Percentiles rank a stretch among this genome's conserved stretches.
Conservation (phyloP, 768 basidiomycete species). For the Lepiota venenata region DNA sequence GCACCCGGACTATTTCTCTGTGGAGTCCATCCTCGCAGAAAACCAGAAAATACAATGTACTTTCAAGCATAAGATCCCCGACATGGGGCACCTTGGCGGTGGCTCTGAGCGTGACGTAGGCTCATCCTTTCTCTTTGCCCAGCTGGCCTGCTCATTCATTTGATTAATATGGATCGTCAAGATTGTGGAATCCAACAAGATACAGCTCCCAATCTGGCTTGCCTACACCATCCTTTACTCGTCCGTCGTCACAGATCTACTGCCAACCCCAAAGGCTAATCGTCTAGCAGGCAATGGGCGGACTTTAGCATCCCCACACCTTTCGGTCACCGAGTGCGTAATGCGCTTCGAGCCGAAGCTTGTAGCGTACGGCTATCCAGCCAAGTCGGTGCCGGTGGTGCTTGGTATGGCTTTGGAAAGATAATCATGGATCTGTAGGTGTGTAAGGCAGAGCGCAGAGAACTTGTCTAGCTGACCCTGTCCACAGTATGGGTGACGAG, state of each 20-base stretch:
- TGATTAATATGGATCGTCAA: constrained; percentile 24
- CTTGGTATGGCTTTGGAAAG: constrained; percentile 93
- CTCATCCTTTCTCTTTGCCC: constrained; percentile 10
- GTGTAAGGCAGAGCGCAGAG: background rate
- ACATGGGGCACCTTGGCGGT: constrained; percentile 88
- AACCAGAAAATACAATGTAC: constrained; percentile 97
- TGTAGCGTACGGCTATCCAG: constrained; percentile 78
- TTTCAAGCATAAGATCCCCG: constrained; percentile 80
- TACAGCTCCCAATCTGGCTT: constrained; percentile 89
- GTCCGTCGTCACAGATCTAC: constrained; percentile 32
- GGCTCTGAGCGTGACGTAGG: constrained; percentile 81
- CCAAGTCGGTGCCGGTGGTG: constrained; percentile 82
- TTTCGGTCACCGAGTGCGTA: constrained; percentile 72
- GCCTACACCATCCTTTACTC: constrained; percentile 83
- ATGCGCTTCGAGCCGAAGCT: constrained; percentile 88
- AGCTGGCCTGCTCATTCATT: background rate
- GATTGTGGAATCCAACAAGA: constrained; percentile 76
- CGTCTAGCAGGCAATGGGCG: constrained; percentile 70
- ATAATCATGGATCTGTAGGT: constrained; percentile 78
- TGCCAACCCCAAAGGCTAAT: constrained; percentile 4
- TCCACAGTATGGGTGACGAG: constrained; percentile 66
- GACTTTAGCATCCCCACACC: constrained; percentile 82
- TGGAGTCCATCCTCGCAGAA: constrained; percentile 88
- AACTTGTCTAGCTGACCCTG: background rate
- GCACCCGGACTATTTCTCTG: constrained; percentile 91